Percentiles rank a stretch among this genome's conserved stretches.
phyloP scores from a whole-genome alignment of 148 eudicot species.

The Rhododendron ovatum region DNA sequence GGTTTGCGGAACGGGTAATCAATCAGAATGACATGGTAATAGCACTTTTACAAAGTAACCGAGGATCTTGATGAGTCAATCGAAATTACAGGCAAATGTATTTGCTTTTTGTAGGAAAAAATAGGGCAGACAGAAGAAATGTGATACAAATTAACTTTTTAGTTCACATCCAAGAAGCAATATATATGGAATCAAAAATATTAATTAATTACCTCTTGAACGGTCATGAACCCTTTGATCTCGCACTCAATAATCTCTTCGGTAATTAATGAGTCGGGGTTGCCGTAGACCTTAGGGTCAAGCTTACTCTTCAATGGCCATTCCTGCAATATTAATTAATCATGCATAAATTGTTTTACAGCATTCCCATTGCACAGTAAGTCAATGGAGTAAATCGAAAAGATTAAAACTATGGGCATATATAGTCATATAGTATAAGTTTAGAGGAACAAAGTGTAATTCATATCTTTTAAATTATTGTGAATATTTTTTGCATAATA shows the following conservation, averaged over 20 bases:
- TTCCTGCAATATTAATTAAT: conserved; percentile 31
- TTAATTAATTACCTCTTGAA: conserved; percentile 38
- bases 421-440: background rate
- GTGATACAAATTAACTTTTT: too few species aligned
- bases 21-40: background rate
- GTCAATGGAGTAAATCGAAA: background rate
- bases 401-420: background rate
- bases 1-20: background rate
- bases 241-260: conserved; percentile 39
- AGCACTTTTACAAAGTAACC: background rate
- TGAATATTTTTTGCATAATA: background rate
- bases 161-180: too few species aligned
- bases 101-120: background rate
- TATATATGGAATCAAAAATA: background rate
- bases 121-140: background rate
- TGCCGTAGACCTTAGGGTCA: conserved; percentile 67
- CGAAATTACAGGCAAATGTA: too few species aligned
- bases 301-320: conserved; percentile 72
- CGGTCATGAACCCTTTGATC: conserved; percentile 42
- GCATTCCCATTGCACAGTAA: background rate
- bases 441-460: background rate
- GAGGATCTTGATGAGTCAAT: too few species aligned
- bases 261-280: conserved; percentile 66
- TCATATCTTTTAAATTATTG: background rate
- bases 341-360: background rate